Conservation (phyloP, 257 asterid genomes). For the Capsicum chinense region DNA sequence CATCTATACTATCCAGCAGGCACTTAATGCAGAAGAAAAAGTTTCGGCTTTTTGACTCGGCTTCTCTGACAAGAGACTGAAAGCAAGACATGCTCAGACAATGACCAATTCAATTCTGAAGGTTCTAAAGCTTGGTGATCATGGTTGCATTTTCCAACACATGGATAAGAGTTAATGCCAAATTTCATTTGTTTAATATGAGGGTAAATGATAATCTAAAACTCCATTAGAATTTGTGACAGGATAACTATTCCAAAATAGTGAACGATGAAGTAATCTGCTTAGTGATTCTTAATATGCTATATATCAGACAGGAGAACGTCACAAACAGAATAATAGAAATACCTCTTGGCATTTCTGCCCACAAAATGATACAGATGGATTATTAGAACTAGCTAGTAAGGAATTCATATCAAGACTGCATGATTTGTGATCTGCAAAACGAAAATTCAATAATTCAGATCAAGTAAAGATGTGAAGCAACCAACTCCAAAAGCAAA, state of each 20-base stretch:
- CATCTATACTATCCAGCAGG: background rate
- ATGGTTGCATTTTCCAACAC: constrained; percentile 2
- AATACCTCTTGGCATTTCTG: constrained; percentile 87
- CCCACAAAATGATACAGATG: constrained; percentile 62
- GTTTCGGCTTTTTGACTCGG: constrained; percentile 3
- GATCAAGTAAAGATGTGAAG: constrained; percentile 19
- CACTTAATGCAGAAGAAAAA: background rate
- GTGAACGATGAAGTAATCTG: background rate
- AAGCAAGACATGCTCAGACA: background rate
- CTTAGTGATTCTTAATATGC: constrained; percentile 19
- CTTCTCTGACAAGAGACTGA: constrained; percentile 25
- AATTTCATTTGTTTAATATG: constrained; percentile 12
- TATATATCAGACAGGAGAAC: background rate
- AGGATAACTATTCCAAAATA: background rate
- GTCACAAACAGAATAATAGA: constrained; percentile 5
- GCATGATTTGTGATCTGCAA: constrained; percentile 81
- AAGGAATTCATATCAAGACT: constrained; percentile 46
- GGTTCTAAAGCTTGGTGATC: constrained; percentile 14
- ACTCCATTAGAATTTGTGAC: constrained; percentile 4
- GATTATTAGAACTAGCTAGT: constrained; percentile 49
- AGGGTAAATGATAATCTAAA: background rate
- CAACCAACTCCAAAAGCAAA: constrained; percentile 30
- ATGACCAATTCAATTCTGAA: background rate
- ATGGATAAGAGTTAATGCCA: constrained; percentile 12
- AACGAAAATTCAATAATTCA: constrained; percentile 32